Evolutionary conservation across 768 basidiomycete genomes (phyloP), one percentile per base, ranked within the genome.

Genomic region (Holtermannia corniformis): DNA sequence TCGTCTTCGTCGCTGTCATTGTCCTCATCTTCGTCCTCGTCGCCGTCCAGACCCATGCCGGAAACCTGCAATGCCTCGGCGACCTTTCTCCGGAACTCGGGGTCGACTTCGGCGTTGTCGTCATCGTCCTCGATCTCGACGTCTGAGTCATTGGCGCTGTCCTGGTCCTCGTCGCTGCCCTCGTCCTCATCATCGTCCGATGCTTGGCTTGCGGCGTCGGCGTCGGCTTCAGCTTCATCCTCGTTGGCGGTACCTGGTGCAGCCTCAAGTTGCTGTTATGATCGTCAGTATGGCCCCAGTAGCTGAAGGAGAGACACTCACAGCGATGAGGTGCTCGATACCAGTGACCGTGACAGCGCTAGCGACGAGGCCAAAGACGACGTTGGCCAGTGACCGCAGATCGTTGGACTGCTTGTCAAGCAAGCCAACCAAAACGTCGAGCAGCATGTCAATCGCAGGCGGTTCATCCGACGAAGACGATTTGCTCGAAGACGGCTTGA

Each of bases 381-480:
- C 81, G 48, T 84, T 90, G 4, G 85, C 86, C 22, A 89, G 76
- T 2, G 82, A 80, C 26, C 89, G 82, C 73, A 86, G 78, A 68
- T 85, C 92, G 40, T 82, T 80, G 3, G 83, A 85, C 2, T 84
- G 82, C 53, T 84, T 80, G 68, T 96, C 90, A 32, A 99, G 73
- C 65, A 87, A 84, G 4, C 88, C 88, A 45, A 99, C 87, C 47
- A 96, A 81, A n/a, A 79, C 78, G 66, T 96, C 91, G 27, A 92
- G 82, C 40, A 96, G 77, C 42, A 90, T 73, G 56, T 95, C 90
- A 50, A 92, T 81, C 0, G 90, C 82, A 45, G 80, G 79, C 1
- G 78, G 76, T 2, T 74, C 75, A 13, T 76, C 43, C 20, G 51
- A 45, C 41, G 56, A 37, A 3, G 27, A 57, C 43, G 23, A 48